Conservation (phyloP, 108 stramenopile genomes). For the Cylindrotheca fusiformis region DNA sequence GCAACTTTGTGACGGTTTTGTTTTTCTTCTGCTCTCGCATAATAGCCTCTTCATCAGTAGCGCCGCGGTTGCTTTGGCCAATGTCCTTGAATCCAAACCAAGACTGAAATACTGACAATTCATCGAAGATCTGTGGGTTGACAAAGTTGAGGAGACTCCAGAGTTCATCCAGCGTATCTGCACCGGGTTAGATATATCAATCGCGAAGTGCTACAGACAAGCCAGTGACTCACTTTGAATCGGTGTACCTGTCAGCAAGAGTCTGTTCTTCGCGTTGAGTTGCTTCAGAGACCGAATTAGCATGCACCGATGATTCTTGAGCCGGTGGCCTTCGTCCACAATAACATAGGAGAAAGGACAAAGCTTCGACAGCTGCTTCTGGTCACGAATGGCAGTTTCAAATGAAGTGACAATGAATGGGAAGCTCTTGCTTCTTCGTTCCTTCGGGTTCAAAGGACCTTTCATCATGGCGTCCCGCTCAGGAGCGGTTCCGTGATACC, state of each 20-base stretch:
- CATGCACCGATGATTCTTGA: conserved; percentile 96
- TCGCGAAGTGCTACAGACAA: too few species aligned
- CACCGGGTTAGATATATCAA: too few species aligned
- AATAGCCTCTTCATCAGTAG: conserved; percentile 89
- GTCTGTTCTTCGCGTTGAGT: conserved; percentile 78
- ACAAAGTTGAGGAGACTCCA: conserved; percentile 99
- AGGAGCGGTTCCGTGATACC: conserved; percentile 91
- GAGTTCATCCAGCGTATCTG: conserved; percentile 84
- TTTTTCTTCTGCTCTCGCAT: conserved; percentile 85
- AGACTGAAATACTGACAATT: conserved; percentile 93
- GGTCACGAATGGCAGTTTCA: conserved; percentile 91
- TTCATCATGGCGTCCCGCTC: conserved; percentile 80
- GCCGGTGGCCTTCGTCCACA: conserved; percentile 98
- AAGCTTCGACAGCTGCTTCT: conserved; percentile 65
- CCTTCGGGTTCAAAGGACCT: conserved; percentile 64
- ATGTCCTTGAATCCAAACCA: conserved; percentile 99
- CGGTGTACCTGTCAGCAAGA: conserved; percentile 98
- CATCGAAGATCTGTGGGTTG: conserved; percentile 97
- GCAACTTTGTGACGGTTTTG: conserved; percentile 92
- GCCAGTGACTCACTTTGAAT: conserved; percentile 63
- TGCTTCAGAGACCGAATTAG: conserved; percentile 89
- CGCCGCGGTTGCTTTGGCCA: conserved; percentile 84
- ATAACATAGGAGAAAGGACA: conserved; percentile 87
- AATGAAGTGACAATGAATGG: conserved; percentile 95
- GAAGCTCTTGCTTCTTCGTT: conserved; percentile 61